Conservation (phyloP, 139 green algal genomes). For the Chlamydomonas eustigma region DNA sequence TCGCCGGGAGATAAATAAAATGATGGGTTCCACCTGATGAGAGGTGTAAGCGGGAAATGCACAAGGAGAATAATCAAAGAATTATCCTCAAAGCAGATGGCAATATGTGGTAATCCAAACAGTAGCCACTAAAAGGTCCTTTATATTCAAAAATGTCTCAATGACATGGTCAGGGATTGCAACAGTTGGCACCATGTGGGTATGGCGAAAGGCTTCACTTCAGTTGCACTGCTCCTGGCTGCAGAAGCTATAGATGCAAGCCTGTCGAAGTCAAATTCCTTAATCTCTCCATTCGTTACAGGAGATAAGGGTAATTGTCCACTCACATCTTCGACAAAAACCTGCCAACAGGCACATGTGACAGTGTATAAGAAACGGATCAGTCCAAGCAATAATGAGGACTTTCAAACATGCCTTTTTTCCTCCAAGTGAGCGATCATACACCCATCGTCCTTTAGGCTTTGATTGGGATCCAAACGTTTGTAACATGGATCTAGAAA, state of each 20-base stretch:
- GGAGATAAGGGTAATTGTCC: background rate
- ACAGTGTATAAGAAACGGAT: background rate
- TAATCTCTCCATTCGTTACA: background rate
- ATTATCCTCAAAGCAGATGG: background rate
- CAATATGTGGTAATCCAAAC: background rate
- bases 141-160: too few species aligned
- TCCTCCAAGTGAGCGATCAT: conserved; percentile 47
- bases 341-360: background rate
- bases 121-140: background rate
- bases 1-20: background rate
- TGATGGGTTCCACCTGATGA: conserved; percentile 23
- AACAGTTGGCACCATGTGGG: too few species aligned
- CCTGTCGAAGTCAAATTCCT: background rate
- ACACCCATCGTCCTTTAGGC: conserved; percentile 39
- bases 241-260: background rate
- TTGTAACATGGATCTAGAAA: background rate
- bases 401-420: conserved; percentile 31
- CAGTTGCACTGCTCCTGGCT: background rate
- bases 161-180: too few species aligned
- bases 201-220: background rate
- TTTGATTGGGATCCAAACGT: background rate
- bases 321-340: background rate
- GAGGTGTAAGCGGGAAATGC: background rate
- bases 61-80: background rate
- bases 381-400: background rate